Evolutionary conservation across 257 asterid genomes (phyloP).

Genomic region (Voacanga thouarsii): DNA sequence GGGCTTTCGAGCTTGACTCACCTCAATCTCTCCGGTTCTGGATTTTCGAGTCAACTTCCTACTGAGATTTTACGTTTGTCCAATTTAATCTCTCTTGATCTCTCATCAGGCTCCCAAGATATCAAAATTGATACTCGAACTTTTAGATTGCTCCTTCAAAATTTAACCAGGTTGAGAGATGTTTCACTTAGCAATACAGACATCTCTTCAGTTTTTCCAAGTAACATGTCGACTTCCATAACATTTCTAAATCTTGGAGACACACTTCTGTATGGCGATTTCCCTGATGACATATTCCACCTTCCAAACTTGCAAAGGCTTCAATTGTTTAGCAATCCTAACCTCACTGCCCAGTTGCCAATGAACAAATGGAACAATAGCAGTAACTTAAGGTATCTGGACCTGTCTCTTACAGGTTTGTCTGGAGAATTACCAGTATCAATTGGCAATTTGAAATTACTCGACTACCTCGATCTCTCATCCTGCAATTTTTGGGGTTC

Average conservation of each 20-base stretch:
- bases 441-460: slow-evolving; percentile 17
- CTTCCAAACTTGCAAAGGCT: slow-evolving; percentile 21
- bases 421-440: slow-evolving; percentile 27
- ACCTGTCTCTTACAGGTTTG: slow-evolving; percentile 4
- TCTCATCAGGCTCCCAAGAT: neutral
- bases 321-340: neutral
- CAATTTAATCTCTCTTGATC: slow-evolving; percentile 16
- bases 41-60: slow-evolving; percentile 24
- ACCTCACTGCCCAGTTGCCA: slow-evolving; percentile 17
- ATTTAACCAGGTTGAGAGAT: slow-evolving; percentile 19
- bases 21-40: slow-evolving; percentile 18
- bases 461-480: slow-evolving; percentile 16
- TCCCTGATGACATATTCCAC: slow-evolving; percentile 17
- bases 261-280: slow-evolving; percentile 17
- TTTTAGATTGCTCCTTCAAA: slow-evolving; percentile 30
- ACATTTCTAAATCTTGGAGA: slow-evolving; percentile 6
- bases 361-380: slow-evolving; percentile 22
- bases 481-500: slow-evolving; percentile 20
- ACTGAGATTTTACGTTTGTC: slow-evolving; percentile 14
- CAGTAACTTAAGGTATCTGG: slow-evolving; percentile 15
- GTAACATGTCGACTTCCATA: slow-evolving; percentile 23
- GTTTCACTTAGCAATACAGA: slow-evolving; percentile 4
- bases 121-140: slow-evolving; percentile 15
- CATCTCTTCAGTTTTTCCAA: slow-evolving; percentile 23
- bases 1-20: slow-evolving; percentile 2